Base-by-base conservation (phyloP, 192 early-diverging fungal genomes). In the Podochytrium sp. region DNA sequence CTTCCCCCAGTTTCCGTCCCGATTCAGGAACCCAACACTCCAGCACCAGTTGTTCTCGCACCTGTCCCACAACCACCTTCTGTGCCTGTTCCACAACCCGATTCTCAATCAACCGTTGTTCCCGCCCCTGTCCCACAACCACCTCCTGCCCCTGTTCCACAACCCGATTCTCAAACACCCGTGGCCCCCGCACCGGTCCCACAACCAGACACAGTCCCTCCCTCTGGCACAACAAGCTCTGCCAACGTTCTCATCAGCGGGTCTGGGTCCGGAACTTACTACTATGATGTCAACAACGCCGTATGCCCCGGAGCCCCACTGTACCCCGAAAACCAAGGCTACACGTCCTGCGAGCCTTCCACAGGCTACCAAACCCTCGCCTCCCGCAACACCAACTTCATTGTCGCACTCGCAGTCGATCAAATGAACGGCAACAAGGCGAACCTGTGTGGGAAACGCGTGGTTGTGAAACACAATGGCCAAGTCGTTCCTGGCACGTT, bases 391-490 rank as follows among this genome's bases (percentile, higher is more conserved):
- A 30, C 20, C 55, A 57, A 57, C 55, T 25, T 25, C 55, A 57
- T 57, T 57, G 55, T 57, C 29, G 55, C 55, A 30, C 55, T 57
- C 29, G 55, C 55, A 27, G 1, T 57, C 12, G 55, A 57, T 29
- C 55, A 57, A 57, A 57, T 57, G 55, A 57, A 57, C 55, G 55
- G n/a, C n/a, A 57, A 57, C 29, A 57, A 57, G 55, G 55, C 55
- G n/a, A 29, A 14, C 29, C 55, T 57, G 55, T 57, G 55, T 10
- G 55, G 55, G n/a, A 57, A 57, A 30, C 55, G 55, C 18, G 55
- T 57, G n/a, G 30, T 27, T 27, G 29, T 57, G 12, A 27, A 57
- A 12, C 29, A 30, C 55, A 57, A 57, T 30, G 55, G 55, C 0
- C 55, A 10, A 1, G n/a, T 30, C n/a, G 7, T 57, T 0, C n/a